Conservation (phyloP, 306 rosid species). For the Phaseolus lunatus region DNA sequence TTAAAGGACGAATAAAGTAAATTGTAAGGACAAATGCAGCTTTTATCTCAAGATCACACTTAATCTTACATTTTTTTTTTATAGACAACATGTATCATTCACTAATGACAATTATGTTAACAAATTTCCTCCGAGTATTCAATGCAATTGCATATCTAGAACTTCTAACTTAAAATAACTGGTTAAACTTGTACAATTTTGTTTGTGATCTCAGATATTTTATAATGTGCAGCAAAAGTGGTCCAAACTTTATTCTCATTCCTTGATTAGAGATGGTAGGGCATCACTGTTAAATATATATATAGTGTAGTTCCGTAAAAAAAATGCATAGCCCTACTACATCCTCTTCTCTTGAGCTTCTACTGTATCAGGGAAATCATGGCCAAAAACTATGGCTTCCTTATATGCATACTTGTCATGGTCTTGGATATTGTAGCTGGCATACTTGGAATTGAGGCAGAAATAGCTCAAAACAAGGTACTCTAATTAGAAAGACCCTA, state of each 20-base stretch:
- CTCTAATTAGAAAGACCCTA: background rate
- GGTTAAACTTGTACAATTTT: too few species aligned
- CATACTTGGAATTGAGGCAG: constrained; percentile 82
- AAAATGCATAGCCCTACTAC: background rate
- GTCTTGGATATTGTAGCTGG: constrained; percentile 75
- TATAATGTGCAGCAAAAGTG: constrained; percentile 28
- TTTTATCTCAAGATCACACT: constrained; percentile 51
- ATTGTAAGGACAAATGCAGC: constrained; percentile 49
- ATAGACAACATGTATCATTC: too few species aligned
- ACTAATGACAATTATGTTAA: too few species aligned
- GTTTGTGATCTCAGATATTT: too few species aligned
- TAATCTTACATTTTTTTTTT: too few species aligned
- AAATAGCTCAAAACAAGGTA: constrained; percentile 82
- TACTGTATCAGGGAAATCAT: constrained; percentile 45
- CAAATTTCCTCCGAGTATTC: too few species aligned
- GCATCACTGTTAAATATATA: constrained; percentile 33
- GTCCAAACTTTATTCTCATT: constrained; percentile 56
- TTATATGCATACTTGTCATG: constrained; percentile 71
- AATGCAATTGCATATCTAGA: background rate
- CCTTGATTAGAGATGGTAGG: constrained; percentile 15
- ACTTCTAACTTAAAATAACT: too few species aligned
- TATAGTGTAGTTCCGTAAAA: constrained; percentile 33
- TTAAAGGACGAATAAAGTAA: constrained; percentile 45
- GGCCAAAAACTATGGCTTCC: constrained; percentile 63
- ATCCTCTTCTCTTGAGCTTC: constrained; percentile 30